Evolutionary conservation across 1,139 yeast genomes (phyloP).

Genomic region (Meyerozyma elateridarum): DNA sequence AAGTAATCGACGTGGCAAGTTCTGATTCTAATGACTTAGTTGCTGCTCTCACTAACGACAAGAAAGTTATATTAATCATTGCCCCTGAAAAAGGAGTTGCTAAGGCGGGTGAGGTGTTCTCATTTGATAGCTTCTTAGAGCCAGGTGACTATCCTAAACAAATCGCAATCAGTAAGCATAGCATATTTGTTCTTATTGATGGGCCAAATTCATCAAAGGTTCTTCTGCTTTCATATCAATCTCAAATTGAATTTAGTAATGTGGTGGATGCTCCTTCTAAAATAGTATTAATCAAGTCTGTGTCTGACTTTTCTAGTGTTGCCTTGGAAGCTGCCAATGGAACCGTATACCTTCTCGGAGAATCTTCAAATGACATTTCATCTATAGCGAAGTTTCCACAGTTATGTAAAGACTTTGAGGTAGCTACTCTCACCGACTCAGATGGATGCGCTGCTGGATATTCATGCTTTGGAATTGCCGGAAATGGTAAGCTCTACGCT

Average conservation of each 20-base stretch:
- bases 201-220: slow-evolving; percentile 43
- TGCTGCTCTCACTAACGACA: slow-evolving; percentile 51
- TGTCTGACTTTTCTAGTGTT: slow-evolving; percentile 48
- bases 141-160: slow-evolving; percentile 55
- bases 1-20: slow-evolving; percentile 62
- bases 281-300: slow-evolving; percentile 52
- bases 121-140: slow-evolving; percentile 13
- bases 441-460: slow-evolving; percentile 15
- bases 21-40: slow-evolving; percentile 53
- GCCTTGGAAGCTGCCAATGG: slow-evolving; percentile 66
- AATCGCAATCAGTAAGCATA: slow-evolving; percentile 51
- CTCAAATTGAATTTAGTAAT: slow-evolving; percentile 28
- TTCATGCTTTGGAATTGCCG: slow-evolving; percentile 66
- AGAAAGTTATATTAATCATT: slow-evolving; percentile 14
- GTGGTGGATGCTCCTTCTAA: slow-evolving; percentile 44
- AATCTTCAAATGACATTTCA: slow-evolving; percentile 19
- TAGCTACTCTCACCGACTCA: slow-evolving; percentile 27
- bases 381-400: slow-evolving; percentile 57
- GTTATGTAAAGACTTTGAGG: slow-evolving; percentile 61
- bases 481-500: slow-evolving; percentile 70
- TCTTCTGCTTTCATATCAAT: slow-evolving; percentile 35
- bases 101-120: background rate
- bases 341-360: slow-evolving; percentile 39
- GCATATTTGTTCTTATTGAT: slow-evolving; percentile 58
- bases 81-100: background rate